phyloP scores from a whole-genome alignment of 768 basidiomycete genomes.

The Boletus sp. region DNA sequence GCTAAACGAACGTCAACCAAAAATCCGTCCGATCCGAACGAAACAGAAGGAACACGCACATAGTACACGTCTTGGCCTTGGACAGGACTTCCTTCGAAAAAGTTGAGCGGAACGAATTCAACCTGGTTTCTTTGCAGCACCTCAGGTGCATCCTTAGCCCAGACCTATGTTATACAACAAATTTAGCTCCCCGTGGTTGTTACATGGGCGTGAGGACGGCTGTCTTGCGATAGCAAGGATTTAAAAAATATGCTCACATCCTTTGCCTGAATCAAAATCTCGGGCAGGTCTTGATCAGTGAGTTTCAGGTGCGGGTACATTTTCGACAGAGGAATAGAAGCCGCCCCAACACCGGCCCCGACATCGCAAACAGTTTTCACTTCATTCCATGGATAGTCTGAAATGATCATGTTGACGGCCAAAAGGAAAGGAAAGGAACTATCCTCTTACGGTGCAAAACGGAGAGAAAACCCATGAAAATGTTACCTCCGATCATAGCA shows the following conservation, averaged over 20 bases:
- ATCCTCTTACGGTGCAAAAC: constrained; percentile 20
- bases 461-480: constrained; percentile 20
- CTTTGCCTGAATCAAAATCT: no score
- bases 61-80: constrained; percentile 24
- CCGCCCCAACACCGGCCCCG: no score
- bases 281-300: no score
- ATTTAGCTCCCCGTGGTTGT: constrained; percentile 2
- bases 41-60: constrained; percentile 9
- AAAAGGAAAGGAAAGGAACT: neutral
- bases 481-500: constrained; percentile 19
- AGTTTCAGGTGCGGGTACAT: no score
- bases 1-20: constrained; percentile 1
- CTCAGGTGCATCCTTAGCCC: constrained; percentile 15
- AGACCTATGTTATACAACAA: constrained; percentile 10
- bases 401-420: neutral
- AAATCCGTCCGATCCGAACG: neutral
- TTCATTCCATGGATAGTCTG: no score
- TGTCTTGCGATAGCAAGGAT: neutral
- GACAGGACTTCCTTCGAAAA: constrained; percentile 18
- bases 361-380: no score
- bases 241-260: neutral
- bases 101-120: constrained; percentile 18
- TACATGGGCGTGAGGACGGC: no score
- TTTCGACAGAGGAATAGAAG: no score
- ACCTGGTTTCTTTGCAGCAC: constrained; percentile 16